Evolutionary conservation across 1,139 yeast species (phyloP).

Genomic region (Suhomyces yuchorum): DNA sequence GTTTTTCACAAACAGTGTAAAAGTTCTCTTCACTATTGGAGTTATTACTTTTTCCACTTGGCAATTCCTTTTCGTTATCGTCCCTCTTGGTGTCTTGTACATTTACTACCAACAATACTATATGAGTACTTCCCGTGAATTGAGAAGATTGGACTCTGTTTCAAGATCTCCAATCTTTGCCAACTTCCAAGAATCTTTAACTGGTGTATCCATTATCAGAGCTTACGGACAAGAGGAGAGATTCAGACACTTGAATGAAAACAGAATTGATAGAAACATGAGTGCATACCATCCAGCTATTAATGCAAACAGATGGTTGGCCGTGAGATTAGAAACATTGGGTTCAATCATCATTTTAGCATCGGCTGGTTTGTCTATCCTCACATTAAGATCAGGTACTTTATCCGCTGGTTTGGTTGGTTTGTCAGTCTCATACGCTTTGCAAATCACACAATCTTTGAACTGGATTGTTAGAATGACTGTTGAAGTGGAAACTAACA

Average conservation of each 20-base stretch:
- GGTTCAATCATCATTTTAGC: slow-evolving; percentile 87
- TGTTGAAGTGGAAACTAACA: slow-evolving; percentile 94
- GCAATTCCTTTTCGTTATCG: slow-evolving; percentile 70
- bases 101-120: slow-evolving; percentile 87
- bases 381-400: slow-evolving; percentile 64
- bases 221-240: slow-evolving; percentile 81
- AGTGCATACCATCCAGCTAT: slow-evolving; percentile 92
- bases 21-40: slow-evolving; percentile 77
- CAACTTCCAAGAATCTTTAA: slow-evolving; percentile 93
- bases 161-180: slow-evolving; percentile 94
- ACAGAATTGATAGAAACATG: slow-evolving; percentile 81
- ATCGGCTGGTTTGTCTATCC: slow-evolving; percentile 79
- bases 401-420: slow-evolving; percentile 92
- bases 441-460: slow-evolving; percentile 88
- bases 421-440: slow-evolving; percentile 86
- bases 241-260: slow-evolving; percentile 71
- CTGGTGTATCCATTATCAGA: slow-evolving; percentile 86
- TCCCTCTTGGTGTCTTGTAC: slow-evolving; percentile 75
- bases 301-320: slow-evolving; percentile 95
- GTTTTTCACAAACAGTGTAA: slow-evolving; percentile 72
- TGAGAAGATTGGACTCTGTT: slow-evolving; percentile 91
- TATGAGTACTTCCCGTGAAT: slow-evolving; percentile 86
- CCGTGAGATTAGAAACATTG: slow-evolving; percentile 85
- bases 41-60: slow-evolving; percentile 89
- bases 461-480: slow-evolving; percentile 99